A percentile compares a stretch with the other conserved stretches of the same genome.
Evolutionary conservation across 345 rosid species (phyloP).

Genomic region (Trapa bicornis): DNA sequence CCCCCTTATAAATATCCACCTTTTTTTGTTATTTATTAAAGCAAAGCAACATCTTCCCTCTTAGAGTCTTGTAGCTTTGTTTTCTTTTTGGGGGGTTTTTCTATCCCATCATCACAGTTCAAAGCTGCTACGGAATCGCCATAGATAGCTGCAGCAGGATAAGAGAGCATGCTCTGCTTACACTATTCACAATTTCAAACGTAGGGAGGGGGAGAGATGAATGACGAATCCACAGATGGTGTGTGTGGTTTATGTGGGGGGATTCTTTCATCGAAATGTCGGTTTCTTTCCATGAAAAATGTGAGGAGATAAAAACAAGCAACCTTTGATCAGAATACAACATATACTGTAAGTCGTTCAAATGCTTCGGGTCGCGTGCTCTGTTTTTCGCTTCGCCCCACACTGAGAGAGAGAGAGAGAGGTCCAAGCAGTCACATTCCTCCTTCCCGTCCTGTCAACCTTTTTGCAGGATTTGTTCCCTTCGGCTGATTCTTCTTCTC

Average conservation of each 20-base stretch:
- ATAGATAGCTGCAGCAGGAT: slow-evolving; percentile 42
- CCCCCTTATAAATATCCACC: not conserved
- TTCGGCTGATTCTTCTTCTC: not conserved
- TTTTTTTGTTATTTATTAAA: not conserved
- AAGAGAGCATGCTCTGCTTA: slow-evolving; percentile 43
- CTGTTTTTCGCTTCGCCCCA: not conserved
- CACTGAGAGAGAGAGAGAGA: not conserved
- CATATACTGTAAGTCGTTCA: not conserved
- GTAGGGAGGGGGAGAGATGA: slow-evolving; percentile 4
- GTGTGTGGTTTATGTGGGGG: not conserved
- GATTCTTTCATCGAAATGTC: slow-evolving; percentile 8
- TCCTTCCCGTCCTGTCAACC: not conserved
- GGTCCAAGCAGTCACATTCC: not conserved
- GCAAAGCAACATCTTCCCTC: not conserved
- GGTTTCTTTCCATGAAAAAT: slow-evolving; percentile 6
- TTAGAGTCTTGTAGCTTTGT: not conserved
- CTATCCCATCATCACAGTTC: slow-evolving; percentile 24
- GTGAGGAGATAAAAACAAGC: slow-evolving; percentile 5
- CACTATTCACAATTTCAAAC: slow-evolving; percentile 27
- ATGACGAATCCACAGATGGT: not conserved
- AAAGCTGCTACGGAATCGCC: slow-evolving; percentile 83
- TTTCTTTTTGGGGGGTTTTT: not conserved
- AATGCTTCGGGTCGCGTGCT: slow-evolving; percentile 6
- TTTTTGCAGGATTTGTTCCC: slow-evolving; percentile 7
- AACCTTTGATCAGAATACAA: not conserved